Base-by-base conservation (phyloP, 192 early-diverging fungal species). In the Kickxella alabastrina region DNA sequence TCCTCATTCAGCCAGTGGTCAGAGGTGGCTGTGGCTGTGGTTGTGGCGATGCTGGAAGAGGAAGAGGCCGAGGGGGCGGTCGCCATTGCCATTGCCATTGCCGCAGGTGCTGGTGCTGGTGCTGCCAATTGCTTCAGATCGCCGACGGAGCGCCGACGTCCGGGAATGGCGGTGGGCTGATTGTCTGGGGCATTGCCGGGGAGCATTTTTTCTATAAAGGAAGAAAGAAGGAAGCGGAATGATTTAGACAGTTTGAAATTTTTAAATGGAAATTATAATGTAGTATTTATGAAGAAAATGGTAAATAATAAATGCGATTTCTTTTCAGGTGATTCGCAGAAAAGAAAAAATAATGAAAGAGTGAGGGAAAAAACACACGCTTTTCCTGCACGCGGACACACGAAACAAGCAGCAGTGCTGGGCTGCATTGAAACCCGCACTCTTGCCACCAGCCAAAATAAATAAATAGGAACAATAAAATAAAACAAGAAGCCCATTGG, bases 1-100 rank as follows among this genome's bases (percentile, higher is more conserved):
- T 73, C 67, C 6, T 67, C 69, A 19, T 38, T 49, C 23, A 71
- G 62, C 68, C 75, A 74, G 10, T 39, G 32, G 15, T 61, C 62
- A 36, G 49, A 5, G 22, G n/a, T 13, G 18, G 43, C 26, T 10
- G 14, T 10, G 0, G 25, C 12, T 14, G 25, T n/a, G 14, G 23
- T 26, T 26, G 23, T 26, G 22, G 49, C 21, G 17, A 54, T 39
- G 39, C 46, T 47, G 15, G 27, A 51, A 8, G 59, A 54, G 21
- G n/a, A n/a, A 44, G 59, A 36, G 52, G 57, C 15, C 59, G 49
- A 12, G 29, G 17, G 31, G 21, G 15, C 6, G 22, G 32, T 12
- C 35, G 35, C 21, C 21, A 28, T 39, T 27, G 49, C 37, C 17
- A 15, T n/a, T 39, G 37, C 37, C 13, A 15, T 15, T 39, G 37